phyloP scores from a whole-genome alignment of 441 rosid genomes.

The Pelargonium citronellum region DNA sequence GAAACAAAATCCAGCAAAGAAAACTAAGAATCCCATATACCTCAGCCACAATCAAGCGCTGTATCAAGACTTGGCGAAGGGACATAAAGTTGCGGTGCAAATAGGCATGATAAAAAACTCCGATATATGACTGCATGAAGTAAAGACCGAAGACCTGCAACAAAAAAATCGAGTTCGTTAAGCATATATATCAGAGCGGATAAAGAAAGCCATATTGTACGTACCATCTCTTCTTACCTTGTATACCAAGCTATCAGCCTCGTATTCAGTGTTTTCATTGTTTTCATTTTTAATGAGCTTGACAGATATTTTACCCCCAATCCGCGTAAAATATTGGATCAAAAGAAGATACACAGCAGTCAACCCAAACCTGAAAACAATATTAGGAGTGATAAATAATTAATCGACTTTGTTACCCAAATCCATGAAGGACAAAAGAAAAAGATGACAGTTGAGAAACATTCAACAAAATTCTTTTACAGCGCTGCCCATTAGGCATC shows the following conservation, averaged over 20 bases:
- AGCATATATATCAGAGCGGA: conserved; percentile 3
- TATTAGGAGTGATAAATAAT: conserved; percentile 17
- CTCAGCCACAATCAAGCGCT: conserved; percentile 75
- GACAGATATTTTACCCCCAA: conserved; percentile 77
- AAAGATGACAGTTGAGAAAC: no score
- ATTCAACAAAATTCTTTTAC: no score
- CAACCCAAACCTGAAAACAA: conserved; percentile 63
- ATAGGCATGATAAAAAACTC: conserved; percentile 87
- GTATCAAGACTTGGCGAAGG: conserved; percentile 77
- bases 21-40: conserved; percentile 27
- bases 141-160: conserved; percentile 93
- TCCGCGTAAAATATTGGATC: conserved; percentile 70
- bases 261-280: conserved; percentile 61
- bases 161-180: conserved; percentile 14
- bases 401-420: background rate
- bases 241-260: conserved; percentile 83
- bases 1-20: background rate
- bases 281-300: conserved; percentile 70
- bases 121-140: conserved; percentile 92
- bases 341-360: conserved; percentile 74
- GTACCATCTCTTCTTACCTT: conserved; percentile 40
- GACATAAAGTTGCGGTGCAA: conserved; percentile 74
- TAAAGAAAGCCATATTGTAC: conserved; percentile 8
- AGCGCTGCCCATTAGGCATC: background rate
- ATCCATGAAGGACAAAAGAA: background rate